A percentile compares a stretch with the other conserved stretches of the same genome.
Evolutionary conservation across 129 eudicot species (phyloP).

Genomic region (Flaveria bidentis): DNA sequence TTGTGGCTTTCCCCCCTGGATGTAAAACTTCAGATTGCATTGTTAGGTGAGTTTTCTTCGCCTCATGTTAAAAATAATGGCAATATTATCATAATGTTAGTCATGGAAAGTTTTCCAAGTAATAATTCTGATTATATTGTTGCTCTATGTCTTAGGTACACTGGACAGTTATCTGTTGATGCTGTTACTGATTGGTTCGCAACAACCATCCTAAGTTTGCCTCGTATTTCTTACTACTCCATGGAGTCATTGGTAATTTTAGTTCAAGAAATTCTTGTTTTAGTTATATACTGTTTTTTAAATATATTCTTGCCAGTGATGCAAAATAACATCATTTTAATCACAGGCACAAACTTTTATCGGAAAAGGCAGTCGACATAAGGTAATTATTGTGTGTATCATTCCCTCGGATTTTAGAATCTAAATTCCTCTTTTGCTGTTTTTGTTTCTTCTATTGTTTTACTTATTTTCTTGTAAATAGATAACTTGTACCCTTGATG

Average conservation of each 20-base stretch:
- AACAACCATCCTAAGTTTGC: conserved; percentile 64
- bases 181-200: conserved; percentile 89
- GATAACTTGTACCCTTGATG: not conserved
- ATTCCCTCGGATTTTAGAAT: not conserved
- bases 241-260: conserved; percentile 82
- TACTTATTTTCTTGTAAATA: conserved; percentile 9
- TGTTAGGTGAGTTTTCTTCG: conserved; percentile 55
- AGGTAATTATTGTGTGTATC: conserved; percentile 46
- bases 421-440: not conserved
- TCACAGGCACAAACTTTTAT: conserved; percentile 75
- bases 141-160: conserved; percentile 55
- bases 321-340: conserved; percentile 30
- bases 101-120: not conserved
- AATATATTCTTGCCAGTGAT: conserved; percentile 18
- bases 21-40: conserved; percentile 74
- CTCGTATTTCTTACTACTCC: conserved; percentile 81
- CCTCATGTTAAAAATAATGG: conserved; percentile 10
- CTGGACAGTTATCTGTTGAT: conserved; percentile 95
- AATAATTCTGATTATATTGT: conserved; percentile 11
- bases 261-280: conserved; percentile 4
- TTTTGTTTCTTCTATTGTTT: not conserved
- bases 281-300: not conserved
- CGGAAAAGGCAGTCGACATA: conserved; percentile 69
- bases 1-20: conserved; percentile 78
- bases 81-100: not conserved